Base-by-base conservation (phyloP, 2,329 filamentous ascomycete species). In the Fusarium proliferatum region DNA sequence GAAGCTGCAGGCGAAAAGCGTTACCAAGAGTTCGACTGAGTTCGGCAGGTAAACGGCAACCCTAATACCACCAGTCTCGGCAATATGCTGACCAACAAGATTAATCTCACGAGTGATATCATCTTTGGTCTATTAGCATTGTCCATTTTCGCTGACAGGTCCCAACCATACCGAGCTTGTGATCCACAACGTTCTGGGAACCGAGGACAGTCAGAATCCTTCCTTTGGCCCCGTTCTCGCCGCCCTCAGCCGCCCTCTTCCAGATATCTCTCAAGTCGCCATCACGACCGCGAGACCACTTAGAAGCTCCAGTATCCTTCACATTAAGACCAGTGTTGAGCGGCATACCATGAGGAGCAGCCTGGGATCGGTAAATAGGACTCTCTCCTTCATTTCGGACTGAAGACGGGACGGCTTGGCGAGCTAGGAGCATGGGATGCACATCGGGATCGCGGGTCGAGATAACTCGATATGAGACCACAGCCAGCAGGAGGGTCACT, bases 11-110 rank as follows among this genome's bases (percentile, higher is more conserved):
- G 95, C 94, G 78, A 99, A 97, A 26, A 98, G 85, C 12, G 93
- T 88, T 39, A 90, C 88, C 56, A 99, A 85, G 69, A 97, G 90
- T 83, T 99, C 96, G 78, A 97, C 87, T 52, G 95, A 97, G 86
- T 99, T 98, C 48, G 95, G 94, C 64, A 98, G 88, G 81, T 97
- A 97, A 72, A 98, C 89, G 71, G 95, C 96, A 38, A 98, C 93
- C 56, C 91, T 92, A 80, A 91, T 92, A 42, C 90, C 90, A 63
- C 91, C 90, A 72, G 93, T 89, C 76, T 93, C 89, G 64, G 93
- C 86, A 75, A 94, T 88, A 78, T 95, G 90, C 77, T 90, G 89
- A 71, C 96, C 96, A 78, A 98, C 90, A 34, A 96, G 88, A 81
- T 94, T 95, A 81, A 98, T 97, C 80, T 97, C 93, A 74, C 92